Evolutionary conservation across 352 stramenopile genomes (phyloP), one percentile per base, ranked within the genome.

Genomic region (Pythium diclinum): DNA sequence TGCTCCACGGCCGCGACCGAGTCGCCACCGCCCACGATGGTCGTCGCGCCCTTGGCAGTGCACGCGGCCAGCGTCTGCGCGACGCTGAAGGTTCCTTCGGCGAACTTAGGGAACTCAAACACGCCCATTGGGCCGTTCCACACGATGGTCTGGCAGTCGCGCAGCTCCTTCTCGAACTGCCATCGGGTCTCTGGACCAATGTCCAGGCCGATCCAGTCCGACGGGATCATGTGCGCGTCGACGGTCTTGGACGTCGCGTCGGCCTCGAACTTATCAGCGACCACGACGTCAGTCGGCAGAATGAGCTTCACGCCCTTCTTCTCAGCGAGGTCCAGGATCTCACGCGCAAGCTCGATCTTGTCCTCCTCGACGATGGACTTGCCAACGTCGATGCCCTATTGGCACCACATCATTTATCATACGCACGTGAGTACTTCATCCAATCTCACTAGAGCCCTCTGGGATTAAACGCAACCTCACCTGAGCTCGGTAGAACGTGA

Each of bases 111-210:
- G 76, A 99, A 98, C 78, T 99, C 97, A 70, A 99, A 99, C 2
- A 99, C 97, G 51, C 97, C 97, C 94, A 99, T 99, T 16, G 97
- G 97, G 2, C 91, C 91, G 63, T 97, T 97, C 90, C 89, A 97
- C n/a, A 97, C 81, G 61, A 95, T 86, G 32, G 91, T 97, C 68
- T 96, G 92, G 82, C 92, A 98, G 49, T 95, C 79, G 59, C 78
- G 82, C 28, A 99, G 81, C 69, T 95, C 93, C 58, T 88, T 75
- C 64, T 81, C 79, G 51, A 94, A 94, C 40, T 74, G 66, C 42
- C 56, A 69, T 46, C 78, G 73, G 40, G 81, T 87, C 54, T 91
- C 63, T 7, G 81, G 71, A 17, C 85, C 85, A 71, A 94, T 88
- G 67, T 94, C 85, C 63, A 99, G 82, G 58, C 97, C 97, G 79